Evolutionary conservation across 305 asterid genomes (phyloP).

Genomic region (Rubia tinctorum): DNA sequence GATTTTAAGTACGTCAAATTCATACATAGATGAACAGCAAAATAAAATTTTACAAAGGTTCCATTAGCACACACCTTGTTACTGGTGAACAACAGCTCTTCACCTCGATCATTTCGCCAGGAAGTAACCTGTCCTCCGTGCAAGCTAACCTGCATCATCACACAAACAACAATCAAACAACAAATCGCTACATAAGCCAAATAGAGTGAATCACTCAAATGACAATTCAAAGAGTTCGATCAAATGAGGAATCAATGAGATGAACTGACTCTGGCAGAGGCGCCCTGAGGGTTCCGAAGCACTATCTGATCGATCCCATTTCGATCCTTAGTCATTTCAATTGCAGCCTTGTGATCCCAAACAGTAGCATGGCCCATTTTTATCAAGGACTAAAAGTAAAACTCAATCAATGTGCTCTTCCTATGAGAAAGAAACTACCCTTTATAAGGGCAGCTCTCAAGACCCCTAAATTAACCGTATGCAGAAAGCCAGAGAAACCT

Average conservation of each 20-base stretch:
- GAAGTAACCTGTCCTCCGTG: slow-evolving; percentile 93
- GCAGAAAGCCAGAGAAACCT: slow-evolving; percentile 9
- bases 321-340: slow-evolving; percentile 76
- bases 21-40: background rate
- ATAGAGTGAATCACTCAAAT: background rate
- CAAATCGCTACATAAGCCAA: background rate
- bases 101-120: slow-evolving; percentile 93
- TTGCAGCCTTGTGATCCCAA: slow-evolving; percentile 71
- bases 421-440: slow-evolving; percentile 19
- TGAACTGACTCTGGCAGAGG: slow-evolving; percentile 77
- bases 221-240: slow-evolving; percentile 1
- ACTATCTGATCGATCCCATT: slow-evolving; percentile 86
- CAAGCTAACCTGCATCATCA: slow-evolving; percentile 65
- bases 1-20: background rate
- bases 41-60: background rate
- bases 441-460: background rate
- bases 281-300: slow-evolving; percentile 82
- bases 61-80: slow-evolving; percentile 69
- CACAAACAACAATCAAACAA: background rate
- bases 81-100: slow-evolving; percentile 90
- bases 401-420: background rate
- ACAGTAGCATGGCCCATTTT: slow-evolving; percentile 92
- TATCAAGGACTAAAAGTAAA: slow-evolving; percentile 9
- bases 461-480: slow-evolving; percentile 22
- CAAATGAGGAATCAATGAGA: slow-evolving; percentile 17